Conservation (phyloP, 2,329 filamentous ascomycete genomes). For the Coleophoma cylindrospora region DNA sequence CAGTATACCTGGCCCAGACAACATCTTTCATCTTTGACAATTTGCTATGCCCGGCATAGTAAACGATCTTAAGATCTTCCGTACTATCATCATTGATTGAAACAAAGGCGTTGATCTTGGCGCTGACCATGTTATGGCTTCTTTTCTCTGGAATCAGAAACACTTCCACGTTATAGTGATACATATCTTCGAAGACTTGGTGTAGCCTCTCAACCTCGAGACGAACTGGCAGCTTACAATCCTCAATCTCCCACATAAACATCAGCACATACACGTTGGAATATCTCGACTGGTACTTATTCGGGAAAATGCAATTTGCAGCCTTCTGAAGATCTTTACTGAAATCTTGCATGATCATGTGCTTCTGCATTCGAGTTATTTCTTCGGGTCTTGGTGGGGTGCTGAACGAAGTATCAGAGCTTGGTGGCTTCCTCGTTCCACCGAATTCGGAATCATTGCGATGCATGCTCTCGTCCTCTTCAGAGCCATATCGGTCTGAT, state of each 20-base stretch:
- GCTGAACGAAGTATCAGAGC: neutral
- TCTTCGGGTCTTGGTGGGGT: neutral
- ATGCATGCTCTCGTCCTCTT: too few relatives aligned
- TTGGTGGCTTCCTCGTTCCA: too few relatives aligned
- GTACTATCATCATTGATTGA: conserved; percentile 40
- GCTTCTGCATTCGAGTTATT: conserved; percentile 4
- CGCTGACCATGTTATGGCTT: conserved; percentile 50
- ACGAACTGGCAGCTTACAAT: conserved; percentile 33
- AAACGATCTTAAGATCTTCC: conserved; percentile 54
- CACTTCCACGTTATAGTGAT: conserved; percentile 50
- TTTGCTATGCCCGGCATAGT: conserved; percentile 55
- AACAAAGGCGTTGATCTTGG: conserved; percentile 51
- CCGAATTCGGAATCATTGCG: too few relatives aligned
- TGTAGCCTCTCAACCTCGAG: conserved; percentile 47
- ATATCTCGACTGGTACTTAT: conserved; percentile 50
- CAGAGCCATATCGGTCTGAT: too few relatives aligned
- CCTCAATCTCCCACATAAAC: conserved; percentile 54
- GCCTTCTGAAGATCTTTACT: conserved; percentile 51
- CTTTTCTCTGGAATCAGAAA: conserved; percentile 52
- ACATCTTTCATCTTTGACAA: conserved; percentile 48
- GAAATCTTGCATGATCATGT: conserved; percentile 10
- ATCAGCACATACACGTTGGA: conserved; percentile 51
- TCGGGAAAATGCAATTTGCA: conserved; percentile 56
- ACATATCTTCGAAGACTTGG: conserved; percentile 48
- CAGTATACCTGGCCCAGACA: conserved; percentile 57